These are phyloP conservation scores for Kurtzmaniella quercitrusa DNA, from an alignment of 1,139 yeast species.

Conservation along the genomic window DNA sequence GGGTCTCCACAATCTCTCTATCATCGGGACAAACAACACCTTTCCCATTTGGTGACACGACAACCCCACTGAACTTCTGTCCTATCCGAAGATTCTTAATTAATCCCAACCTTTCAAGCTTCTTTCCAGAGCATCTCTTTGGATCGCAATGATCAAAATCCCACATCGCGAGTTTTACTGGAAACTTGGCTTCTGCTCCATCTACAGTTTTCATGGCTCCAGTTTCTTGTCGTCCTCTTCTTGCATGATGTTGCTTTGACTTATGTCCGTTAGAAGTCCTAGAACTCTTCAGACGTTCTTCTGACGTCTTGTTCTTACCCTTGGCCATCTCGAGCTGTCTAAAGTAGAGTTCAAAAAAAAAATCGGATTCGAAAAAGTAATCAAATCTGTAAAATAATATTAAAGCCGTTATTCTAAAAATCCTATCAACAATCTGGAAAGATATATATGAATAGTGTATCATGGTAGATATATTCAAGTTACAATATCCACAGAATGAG, in stretches of 20 bases:
- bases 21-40: constrained; percentile 91
- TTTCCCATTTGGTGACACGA: constrained; percentile 91
- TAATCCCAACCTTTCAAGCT: constrained; percentile 81
- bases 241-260: constrained; percentile 49
- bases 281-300: constrained; percentile 29
- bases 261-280: constrained; percentile 57
- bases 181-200: constrained; percentile 36
- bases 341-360: too few relatives aligned
- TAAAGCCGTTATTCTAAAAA: background rate
- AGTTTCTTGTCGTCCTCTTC: constrained; percentile 47
- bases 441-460: background rate
- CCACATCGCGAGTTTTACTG: constrained; percentile 84
- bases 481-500: constrained; percentile 1
- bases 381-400: background rate
- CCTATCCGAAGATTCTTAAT: constrained; percentile 79
- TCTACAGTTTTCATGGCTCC: constrained; percentile 16
- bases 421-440: too few relatives aligned
- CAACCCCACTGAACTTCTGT: constrained; percentile 85
- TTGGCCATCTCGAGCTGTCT: constrained; percentile 44
- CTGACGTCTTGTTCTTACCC: constrained; percentile 59
- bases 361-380: background rate
- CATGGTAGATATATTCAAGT: background rate
- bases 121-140: constrained; percentile 94
- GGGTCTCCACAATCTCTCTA: constrained; percentile 63
- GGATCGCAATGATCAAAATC: constrained; percentile 99